Evolutionary conservation across 176 grass and related monocot species (phyloP), one percentile per base, ranked within the genome.

Genomic region (Zea luxurians): DNA sequence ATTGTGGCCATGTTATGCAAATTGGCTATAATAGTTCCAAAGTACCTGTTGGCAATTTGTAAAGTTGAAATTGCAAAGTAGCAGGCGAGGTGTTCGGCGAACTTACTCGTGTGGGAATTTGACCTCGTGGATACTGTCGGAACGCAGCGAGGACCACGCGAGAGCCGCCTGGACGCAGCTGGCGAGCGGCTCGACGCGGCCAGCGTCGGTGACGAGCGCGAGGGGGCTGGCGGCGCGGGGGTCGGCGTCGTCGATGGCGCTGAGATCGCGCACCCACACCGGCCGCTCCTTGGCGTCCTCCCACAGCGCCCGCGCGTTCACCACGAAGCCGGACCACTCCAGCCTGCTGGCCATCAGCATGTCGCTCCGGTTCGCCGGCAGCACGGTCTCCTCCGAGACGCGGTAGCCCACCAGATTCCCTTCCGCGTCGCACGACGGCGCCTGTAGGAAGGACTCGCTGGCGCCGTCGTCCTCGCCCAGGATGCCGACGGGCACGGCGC

Each of bases 61-160:
- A 55, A 66, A 71, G 57, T 18, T 49, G 48, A 52, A 67, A 16
- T 12, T 21, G 10, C 36, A 52, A 21, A 36, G 7, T 3, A 11
- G 13, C 4, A 12, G 55, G 45, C 6, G 18, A 5, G 41, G 58
- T 21, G 16, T 12, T 6, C 48, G 64, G 70, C 34, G 78, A 78
- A 89, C 92, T 89, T 82, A 99, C 96, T 87, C 85, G 67, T 88
- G 61, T 13, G 96, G 96, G 68, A 99, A 99, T 77, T 92, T 95
- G 87, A 90, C 79, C 44, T 89, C 75, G 46, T 66, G 77, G 36
- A 85, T 90, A 0, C 83, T 72, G 36, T 95, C 96, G 10, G 89
- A 93, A 46, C 92, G 89, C 70, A 95, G 69, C 50, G 92, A 27
- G 27, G 27, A 99, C 96, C 96, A 99, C 35, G 91, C 80, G 55